These are phyloP conservation scores for Kazachstania martiniae DNA, from an alignment of 805 yeast genomes.

Conservation along the genomic window DNA sequence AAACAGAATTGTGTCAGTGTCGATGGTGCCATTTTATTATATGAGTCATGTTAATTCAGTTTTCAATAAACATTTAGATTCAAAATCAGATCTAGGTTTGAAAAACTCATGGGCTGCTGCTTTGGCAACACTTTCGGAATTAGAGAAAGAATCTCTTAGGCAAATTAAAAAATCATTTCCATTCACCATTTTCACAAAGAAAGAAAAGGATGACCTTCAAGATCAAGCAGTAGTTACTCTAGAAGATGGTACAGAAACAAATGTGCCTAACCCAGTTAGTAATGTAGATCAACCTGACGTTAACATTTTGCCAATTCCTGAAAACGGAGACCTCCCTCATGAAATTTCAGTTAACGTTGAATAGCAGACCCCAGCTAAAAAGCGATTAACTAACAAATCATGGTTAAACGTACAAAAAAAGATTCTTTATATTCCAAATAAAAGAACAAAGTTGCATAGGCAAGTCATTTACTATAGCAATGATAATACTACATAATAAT, in stretches of 20 bases:
- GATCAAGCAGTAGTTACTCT: background rate
- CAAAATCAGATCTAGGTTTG: conserved; percentile 29
- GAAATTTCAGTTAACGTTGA: conserved; percentile 2
- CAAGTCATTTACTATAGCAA: too few species aligned
- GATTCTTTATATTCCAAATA: too few species aligned
- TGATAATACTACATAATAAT: too few species aligned
- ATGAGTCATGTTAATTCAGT: conserved; percentile 29
- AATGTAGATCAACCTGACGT: conserved; percentile 2
- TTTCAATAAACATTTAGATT: conserved; percentile 31
- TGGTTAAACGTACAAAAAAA: too few species aligned
- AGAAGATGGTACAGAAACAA: background rate
- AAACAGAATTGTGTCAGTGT: background rate
- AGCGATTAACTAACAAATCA: too few species aligned
- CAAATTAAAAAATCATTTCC: conserved; percentile 9
- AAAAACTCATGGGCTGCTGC: conserved; percentile 26
- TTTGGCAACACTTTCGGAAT: conserved; percentile 22
- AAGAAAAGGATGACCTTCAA: too few species aligned
- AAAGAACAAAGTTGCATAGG: too few species aligned
- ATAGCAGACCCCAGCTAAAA: background rate
- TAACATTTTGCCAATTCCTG: conserved; percentile 3
- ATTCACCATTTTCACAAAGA: background rate
- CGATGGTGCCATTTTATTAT: conserved; percentile 28
- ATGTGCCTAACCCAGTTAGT: background rate
- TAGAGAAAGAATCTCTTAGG: conserved; percentile 24
- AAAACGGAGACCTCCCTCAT: conserved; percentile 1